Conservation (phyloP, 176 grass and related monocot genomes). For the Leersia perrieri region DNA sequence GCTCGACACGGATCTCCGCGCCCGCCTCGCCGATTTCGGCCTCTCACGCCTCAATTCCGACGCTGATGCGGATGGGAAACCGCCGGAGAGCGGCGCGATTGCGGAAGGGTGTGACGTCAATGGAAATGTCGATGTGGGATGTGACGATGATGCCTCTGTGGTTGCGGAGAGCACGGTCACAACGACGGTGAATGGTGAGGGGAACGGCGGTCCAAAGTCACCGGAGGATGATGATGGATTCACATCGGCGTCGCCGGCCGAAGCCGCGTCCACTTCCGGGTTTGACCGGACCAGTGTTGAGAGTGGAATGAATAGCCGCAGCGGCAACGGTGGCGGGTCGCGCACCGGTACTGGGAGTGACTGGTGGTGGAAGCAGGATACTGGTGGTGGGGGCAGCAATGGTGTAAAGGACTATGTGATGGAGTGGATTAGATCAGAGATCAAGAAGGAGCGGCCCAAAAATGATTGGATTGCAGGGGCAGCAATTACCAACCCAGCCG, state of each 20-base stretch:
- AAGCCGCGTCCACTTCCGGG: slow-evolving; percentile 42
- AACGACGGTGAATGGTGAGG: slow-evolving; percentile 44
- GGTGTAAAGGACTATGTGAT: slow-evolving; percentile 76
- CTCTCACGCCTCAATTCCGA: slow-evolving; percentile 52
- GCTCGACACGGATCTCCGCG: slow-evolving; percentile 56
- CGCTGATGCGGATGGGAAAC: slow-evolving; percentile 21
- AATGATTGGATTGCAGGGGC: slow-evolving; percentile 56
- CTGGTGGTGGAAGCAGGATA: slow-evolving; percentile 59
- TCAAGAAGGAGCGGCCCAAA: slow-evolving; percentile 78
- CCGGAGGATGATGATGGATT: slow-evolving; percentile 46
- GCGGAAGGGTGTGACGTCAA: neutral
- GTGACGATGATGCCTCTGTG: slow-evolving; percentile 42
- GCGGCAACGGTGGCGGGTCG: slow-evolving; percentile 25
- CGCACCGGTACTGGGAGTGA: slow-evolving; percentile 24
- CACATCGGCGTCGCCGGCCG: slow-evolving; percentile 40
- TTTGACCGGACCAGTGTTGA: slow-evolving; percentile 64
- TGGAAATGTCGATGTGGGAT: slow-evolving; percentile 16
- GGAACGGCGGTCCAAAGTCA: slow-evolving; percentile 34
- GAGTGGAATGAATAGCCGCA: slow-evolving; percentile 36
- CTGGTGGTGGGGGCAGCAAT: neutral
- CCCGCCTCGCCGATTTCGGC: slow-evolving; percentile 79
- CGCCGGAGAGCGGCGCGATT: slow-evolving; percentile 26
- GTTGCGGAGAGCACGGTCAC: slow-evolving; percentile 40
- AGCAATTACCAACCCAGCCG: slow-evolving; percentile 17
- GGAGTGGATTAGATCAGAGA: slow-evolving; percentile 92